Conservation (phyloP, 2,329 filamentous ascomycete species). For the Nannizzia gypsea region DNA sequence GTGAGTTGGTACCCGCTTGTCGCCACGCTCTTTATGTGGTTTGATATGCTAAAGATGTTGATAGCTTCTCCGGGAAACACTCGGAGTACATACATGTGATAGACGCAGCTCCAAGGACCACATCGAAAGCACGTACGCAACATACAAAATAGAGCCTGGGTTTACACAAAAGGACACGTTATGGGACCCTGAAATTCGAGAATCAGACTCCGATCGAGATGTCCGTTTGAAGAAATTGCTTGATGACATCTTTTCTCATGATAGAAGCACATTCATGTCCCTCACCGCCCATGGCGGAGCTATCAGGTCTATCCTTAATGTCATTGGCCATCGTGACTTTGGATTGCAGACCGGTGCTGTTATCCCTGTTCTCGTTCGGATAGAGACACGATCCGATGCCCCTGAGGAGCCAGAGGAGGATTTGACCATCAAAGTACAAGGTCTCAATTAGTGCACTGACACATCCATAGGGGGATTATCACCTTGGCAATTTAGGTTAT, state of each 20-base stretch:
- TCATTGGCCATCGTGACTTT: constrained; percentile 38
- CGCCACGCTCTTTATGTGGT: background rate
- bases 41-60: background rate
- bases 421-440: background rate
- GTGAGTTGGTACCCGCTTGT: constrained; percentile 17
- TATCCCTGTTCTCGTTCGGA: constrained; percentile 41
- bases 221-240: constrained; percentile 37
- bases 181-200: constrained; percentile 39
- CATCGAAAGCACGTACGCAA: constrained; percentile 40
- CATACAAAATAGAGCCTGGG: constrained; percentile 40
- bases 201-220: constrained; percentile 39
- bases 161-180: constrained; percentile 46
- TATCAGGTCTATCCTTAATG: constrained; percentile 42
- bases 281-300: constrained; percentile 49
- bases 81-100: constrained; percentile 52
- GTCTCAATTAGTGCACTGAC: background rate
- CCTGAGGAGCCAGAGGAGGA: background rate
- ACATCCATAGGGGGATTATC: background rate
- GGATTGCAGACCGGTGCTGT: constrained; percentile 39
- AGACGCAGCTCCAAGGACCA: constrained; percentile 39
- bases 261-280: constrained; percentile 39
- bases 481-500: background rate
- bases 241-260: constrained; percentile 42
- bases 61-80: constrained; percentile 44
- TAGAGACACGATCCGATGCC: constrained; percentile 18